Percentiles rank a stretch among this genome's conserved stretches.
These are phyloP conservation scores for Solanum appendiculatum DNA, from an alignment of 257 asterid species.

Conservation along the genomic window DNA sequence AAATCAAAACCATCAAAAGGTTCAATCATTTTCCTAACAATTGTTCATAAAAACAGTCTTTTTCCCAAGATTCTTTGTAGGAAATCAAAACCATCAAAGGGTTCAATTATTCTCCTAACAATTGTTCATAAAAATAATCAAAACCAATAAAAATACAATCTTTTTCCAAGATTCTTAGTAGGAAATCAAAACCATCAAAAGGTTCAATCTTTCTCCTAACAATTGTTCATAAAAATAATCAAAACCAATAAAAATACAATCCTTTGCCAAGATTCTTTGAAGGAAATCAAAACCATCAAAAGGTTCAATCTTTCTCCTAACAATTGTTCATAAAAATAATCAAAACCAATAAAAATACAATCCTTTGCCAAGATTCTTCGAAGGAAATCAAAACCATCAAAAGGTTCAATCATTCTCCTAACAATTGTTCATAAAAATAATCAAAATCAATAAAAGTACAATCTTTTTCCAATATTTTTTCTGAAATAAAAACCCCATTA, in stretches of 20 bases:
- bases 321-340: neutral
- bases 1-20: neutral
- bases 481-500: neutral
- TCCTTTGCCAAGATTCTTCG: neutral
- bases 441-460: neutral
- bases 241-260: neutral
- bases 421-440: neutral
- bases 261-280: neutral
- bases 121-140: neutral
- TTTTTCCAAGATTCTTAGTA: neutral
- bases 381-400: neutral
- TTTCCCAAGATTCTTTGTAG: neutral
- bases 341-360: neutral
- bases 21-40: neutral
- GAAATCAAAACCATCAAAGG: neutral
- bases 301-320: neutral
- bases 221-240: neutral
- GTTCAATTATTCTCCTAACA: neutral
- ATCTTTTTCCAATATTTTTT: neutral
- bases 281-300: neutral
- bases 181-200: neutral
- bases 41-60: neutral
- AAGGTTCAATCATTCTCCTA: neutral
- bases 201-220: neutral
- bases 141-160: neutral